These are phyloP conservation scores for Cyberlindnera euphorbiiphila DNA, from an alignment of 805 yeast species.

Conservation along the genomic window DNA sequence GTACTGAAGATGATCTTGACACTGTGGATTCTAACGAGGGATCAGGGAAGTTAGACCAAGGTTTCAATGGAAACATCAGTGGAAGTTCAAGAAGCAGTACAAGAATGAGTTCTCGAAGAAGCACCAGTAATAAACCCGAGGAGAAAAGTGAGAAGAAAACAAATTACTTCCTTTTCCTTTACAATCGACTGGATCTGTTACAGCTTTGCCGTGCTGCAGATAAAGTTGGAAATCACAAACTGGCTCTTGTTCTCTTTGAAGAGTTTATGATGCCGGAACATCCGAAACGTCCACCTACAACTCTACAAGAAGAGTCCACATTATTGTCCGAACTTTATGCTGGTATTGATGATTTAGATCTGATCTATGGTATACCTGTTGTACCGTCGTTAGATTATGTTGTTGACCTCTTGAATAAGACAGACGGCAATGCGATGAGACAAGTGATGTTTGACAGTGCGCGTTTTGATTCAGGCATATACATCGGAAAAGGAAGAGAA, in stretches of 20 bases:
- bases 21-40: not conserved
- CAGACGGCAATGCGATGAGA: slow-evolving; percentile 34
- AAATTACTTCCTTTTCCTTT: slow-evolving; percentile 1
- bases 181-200: slow-evolving; percentile 17
- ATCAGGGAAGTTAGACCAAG: too few species aligned
- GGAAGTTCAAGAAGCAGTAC: slow-evolving; percentile 2
- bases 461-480: slow-evolving; percentile 41
- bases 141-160: not conserved
- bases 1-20: slow-evolving; percentile 1
- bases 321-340: slow-evolving; percentile 39
- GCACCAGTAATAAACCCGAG: not conserved
- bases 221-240: slow-evolving; percentile 22
- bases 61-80: not conserved
- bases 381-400: slow-evolving; percentile 52
- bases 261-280: slow-evolving; percentile 18
- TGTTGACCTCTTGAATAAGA: slow-evolving; percentile 35
- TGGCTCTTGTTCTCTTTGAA: slow-evolving; percentile 36
- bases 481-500: slow-evolving; percentile 10
- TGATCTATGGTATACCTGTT: slow-evolving; percentile 61
- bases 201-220: slow-evolving; percentile 27
- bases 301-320: slow-evolving; percentile 10
- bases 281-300: not conserved
- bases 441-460: slow-evolving; percentile 56
- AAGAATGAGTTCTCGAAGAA: slow-evolving; percentile 1
- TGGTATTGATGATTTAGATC: slow-evolving; percentile 57